Conservation (phyloP, 2,329 filamentous ascomycete species). For the Sarocladium brachiariae region DNA sequence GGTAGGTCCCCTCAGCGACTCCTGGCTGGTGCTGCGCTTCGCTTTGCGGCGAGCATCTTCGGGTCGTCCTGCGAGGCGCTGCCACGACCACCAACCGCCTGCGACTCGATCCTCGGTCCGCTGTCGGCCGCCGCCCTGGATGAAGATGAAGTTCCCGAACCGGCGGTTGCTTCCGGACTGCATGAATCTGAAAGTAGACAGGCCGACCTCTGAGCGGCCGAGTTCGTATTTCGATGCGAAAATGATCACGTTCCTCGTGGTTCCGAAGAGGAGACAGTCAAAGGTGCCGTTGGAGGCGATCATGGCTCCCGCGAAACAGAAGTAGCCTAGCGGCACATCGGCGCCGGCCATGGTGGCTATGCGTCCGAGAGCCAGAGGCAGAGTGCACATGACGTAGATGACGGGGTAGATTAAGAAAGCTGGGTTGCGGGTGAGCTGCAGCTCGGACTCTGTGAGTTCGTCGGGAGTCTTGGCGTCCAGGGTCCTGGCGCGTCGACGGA, state of each 20-base stretch:
- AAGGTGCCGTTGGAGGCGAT: slow-evolving; percentile 50
- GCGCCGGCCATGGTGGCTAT: slow-evolving; percentile 55
- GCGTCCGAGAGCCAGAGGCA: slow-evolving; percentile 57
- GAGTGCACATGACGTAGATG: slow-evolving; percentile 63
- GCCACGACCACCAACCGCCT: slow-evolving; percentile 24
- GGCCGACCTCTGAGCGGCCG: slow-evolving; percentile 37
- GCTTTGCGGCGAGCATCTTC: slow-evolving; percentile 11
- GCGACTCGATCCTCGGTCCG: slow-evolving; percentile 11
- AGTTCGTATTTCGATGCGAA: slow-evolving; percentile 32
- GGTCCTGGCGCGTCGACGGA: slow-evolving; percentile 22
- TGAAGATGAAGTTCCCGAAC: slow-evolving; percentile 36
- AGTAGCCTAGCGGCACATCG: slow-evolving; percentile 44
- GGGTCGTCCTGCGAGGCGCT: slow-evolving; percentile 11
- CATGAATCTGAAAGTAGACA: slow-evolving; percentile 46
- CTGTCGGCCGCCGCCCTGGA: slow-evolving; percentile 24
- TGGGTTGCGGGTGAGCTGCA: slow-evolving; percentile 30
- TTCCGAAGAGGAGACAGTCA: slow-evolving; percentile 47
- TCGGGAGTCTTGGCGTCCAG: neutral
- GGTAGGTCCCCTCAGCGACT: slow-evolving; percentile 28
- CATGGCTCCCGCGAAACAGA: slow-evolving; percentile 52
- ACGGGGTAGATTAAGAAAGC: slow-evolving; percentile 61
- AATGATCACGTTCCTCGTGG: slow-evolving; percentile 45
- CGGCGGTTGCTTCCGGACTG: slow-evolving; percentile 33
- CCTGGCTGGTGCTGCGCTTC: slow-evolving; percentile 18
- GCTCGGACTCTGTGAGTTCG: slow-evolving; percentile 12